Evolutionary conservation across 371 early-diverging fungal genomes (phyloP).

Genomic region (Lichtheimia ramosa): DNA sequence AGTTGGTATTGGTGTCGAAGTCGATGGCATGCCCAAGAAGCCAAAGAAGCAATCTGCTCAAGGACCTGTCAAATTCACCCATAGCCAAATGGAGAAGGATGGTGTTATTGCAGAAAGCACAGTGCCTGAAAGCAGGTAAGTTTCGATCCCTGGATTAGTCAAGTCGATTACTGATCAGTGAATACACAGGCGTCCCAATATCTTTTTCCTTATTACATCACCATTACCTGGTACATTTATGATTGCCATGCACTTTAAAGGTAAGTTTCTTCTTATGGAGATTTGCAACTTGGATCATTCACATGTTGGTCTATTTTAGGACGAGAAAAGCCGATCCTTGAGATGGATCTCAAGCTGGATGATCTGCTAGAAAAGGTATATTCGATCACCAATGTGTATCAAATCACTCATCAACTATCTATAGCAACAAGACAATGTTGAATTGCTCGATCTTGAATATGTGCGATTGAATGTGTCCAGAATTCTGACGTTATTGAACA

Average conservation of each 20-base stretch:
- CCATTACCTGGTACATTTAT: conserved; percentile 89
- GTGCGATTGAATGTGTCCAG: conserved; percentile 76
- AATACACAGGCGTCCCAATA: conserved; percentile 61
- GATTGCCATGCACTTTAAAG: conserved; percentile 88
- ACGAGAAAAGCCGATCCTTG: conserved; percentile 90
- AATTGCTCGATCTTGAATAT: conserved; percentile 89
- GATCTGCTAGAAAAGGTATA: conserved; percentile 90
- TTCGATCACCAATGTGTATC: not conserved
- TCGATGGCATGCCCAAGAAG: conserved; percentile 43
- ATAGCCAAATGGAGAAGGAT: conserved; percentile 83
- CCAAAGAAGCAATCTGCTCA: conserved; percentile 26
- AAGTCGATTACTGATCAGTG: too few relatives aligned
- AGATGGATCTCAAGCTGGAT: conserved; percentile 94
- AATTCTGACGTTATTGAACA: conserved; percentile 40
- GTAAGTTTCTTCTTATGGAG: conserved; percentile 18
- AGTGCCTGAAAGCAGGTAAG: conserved; percentile 79
- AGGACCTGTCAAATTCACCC: conserved; percentile 80
- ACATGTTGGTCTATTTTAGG: conserved; percentile 24
- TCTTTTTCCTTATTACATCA: conserved; percentile 85
- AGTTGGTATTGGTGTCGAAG: conserved; percentile 49
- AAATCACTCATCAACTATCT: conserved; percentile 3
- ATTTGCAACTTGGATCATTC: too few relatives aligned
- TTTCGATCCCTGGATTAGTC: too few relatives aligned
- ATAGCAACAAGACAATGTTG: conserved; percentile 90
- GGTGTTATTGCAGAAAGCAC: conserved; percentile 92